Base-by-base conservation (phyloP, 2,329 filamentous ascomycete genomes). In the Penicillium palitans region DNA sequence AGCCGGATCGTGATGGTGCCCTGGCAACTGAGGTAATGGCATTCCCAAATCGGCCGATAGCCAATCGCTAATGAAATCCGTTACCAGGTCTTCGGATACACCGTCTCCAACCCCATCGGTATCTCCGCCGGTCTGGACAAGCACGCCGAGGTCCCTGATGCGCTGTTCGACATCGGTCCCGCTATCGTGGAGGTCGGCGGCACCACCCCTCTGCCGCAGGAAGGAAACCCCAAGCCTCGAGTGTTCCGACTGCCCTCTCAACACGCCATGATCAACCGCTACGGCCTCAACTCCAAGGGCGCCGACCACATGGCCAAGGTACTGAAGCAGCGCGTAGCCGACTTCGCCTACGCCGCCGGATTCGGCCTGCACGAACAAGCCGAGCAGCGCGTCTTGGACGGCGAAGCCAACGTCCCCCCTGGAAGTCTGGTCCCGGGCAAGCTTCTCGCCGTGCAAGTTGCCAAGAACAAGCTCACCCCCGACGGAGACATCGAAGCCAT, bases 111-210 rank as follows among this genome's bases (percentile, higher is more conserved):
- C 76, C 95, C 95, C 1, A 87, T 99, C 68, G 95, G 90, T 57
- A 96, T 96, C 62, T 96, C 91, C n/a, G 95, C 91, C 6, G 95
- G 95, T 10, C 86, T 99, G 44, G 95, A 98, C 80, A 98, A 99
- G 81, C 85, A 96, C 70, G 95, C 88, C 54, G 91, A 96, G 61
- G 88, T 98, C 54, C 90, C 93, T 1, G 90, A 93, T 68, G 84
- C 88, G 15, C 81, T 99, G 37, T 90, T 98, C 71, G 91, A 87
- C 8, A 79, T 97, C 3, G 95, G 95, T 33, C 88, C 93, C 25
- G 88, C 87, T 3, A 83, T 98, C 39, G 91, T 99, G 31, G 95
- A 99, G 73, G 89, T 99, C 2, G 95, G 95, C 61, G 95, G 93
- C 47, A 89, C 90, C 66, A 98, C 93, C 5, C 90, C 95, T 0